Conservation (phyloP, 2,329 filamentous ascomycete species). For the Dothidotthia symphoricarpi region DNA sequence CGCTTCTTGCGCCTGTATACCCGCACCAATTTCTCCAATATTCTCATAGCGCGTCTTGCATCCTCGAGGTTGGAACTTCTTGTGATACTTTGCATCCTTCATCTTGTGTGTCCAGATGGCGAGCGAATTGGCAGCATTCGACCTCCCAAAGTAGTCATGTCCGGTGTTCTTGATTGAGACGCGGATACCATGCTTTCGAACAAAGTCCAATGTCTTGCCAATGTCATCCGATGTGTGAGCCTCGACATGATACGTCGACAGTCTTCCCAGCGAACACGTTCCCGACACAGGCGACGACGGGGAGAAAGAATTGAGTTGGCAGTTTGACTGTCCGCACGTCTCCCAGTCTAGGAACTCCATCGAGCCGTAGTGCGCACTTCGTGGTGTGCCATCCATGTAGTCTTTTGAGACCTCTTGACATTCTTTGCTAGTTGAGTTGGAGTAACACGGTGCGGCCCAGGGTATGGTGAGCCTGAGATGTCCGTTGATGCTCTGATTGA, state of each 20-base stretch:
- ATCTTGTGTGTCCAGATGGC: slow-evolving; percentile 39
- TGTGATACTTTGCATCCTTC: slow-evolving; percentile 31
- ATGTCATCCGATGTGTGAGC: slow-evolving; percentile 28
- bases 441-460: slow-evolving; percentile 35
- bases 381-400: slow-evolving; percentile 28
- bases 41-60: slow-evolving; percentile 30
- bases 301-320: slow-evolving; percentile 28
- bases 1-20: slow-evolving; percentile 37
- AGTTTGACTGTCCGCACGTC: slow-evolving; percentile 31
- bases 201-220: slow-evolving; percentile 29
- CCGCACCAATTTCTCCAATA: slow-evolving; percentile 37
- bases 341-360: slow-evolving; percentile 41
- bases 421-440: slow-evolving; percentile 16
- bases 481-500: slow-evolving; percentile 35
- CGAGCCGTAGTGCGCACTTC: slow-evolving; percentile 33
- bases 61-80: slow-evolving; percentile 24
- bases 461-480: slow-evolving; percentile 30
- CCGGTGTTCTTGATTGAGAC: slow-evolving; percentile 41
- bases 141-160: slow-evolving; percentile 40
- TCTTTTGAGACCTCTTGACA: slow-evolving; percentile 20
- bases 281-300: slow-evolving; percentile 26
- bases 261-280: slow-evolving; percentile 32
- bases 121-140: slow-evolving; percentile 34
- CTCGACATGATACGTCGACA: slow-evolving; percentile 37
- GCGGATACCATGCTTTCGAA: slow-evolving; percentile 31